Evolutionary conservation across 495 filamentous ascomycete genomes (phyloP).

Genomic region (Penicillium roqueforti): DNA sequence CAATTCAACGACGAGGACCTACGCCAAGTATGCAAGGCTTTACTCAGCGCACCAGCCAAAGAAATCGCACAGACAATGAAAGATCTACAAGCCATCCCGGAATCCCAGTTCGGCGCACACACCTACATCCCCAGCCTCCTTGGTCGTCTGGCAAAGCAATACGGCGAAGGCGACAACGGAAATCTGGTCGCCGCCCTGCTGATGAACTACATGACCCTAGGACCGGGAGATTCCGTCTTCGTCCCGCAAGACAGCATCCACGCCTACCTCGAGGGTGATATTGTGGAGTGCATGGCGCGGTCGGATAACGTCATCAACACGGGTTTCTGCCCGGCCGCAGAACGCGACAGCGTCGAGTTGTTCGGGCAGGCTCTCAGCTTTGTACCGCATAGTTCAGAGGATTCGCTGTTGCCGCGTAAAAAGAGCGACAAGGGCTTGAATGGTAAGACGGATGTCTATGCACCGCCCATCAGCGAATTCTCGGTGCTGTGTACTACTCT

Average conservation of each 20-base stretch:
- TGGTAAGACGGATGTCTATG: constrained; percentile 58
- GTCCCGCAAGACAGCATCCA: constrained; percentile 78
- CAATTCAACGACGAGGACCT: constrained; percentile 58
- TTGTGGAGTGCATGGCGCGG: constrained; percentile 83
- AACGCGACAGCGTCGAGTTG: constrained; percentile 57
- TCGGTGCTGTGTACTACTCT: constrained; percentile 60
- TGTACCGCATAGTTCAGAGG: constrained; percentile 50
- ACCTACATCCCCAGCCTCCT: constrained; percentile 60
- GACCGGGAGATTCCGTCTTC: constrained; percentile 63
- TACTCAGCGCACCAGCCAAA: constrained; percentile 53
- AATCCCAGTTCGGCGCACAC: constrained; percentile 48
- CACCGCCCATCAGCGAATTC: constrained; percentile 70
- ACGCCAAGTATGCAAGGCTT: constrained; percentile 51
- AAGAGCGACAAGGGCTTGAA: constrained; percentile 50
- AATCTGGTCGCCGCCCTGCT: constrained; percentile 59
- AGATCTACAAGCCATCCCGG: constrained; percentile 45
- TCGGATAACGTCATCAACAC: constrained; percentile 74
- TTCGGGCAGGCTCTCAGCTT: constrained; percentile 62
- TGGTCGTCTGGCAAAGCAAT: constrained; percentile 61
- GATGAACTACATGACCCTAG: constrained; percentile 71
- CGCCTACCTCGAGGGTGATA: constrained; percentile 72
- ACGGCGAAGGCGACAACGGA: constrained; percentile 52
- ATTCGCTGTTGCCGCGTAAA: constrained; percentile 48
- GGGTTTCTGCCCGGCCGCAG: constrained; percentile 65
- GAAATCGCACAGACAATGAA: constrained; percentile 48